Percentiles rank a stretch among this genome's conserved stretches.
Conservation (phyloP, 371 early-diverging fungal genomes). For the Mucor indicus region DNA sequence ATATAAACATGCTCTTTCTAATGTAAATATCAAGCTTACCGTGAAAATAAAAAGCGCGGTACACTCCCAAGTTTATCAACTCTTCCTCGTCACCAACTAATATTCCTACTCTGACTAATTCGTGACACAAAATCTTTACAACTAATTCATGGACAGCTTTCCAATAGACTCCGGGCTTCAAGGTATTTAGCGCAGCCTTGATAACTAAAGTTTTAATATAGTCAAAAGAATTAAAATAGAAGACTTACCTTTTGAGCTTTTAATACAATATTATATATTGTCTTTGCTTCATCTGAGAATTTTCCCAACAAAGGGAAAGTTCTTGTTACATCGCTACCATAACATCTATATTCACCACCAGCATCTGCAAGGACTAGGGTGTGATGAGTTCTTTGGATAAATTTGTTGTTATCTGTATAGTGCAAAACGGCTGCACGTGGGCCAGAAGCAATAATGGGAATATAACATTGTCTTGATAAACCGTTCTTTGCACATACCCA, state of each 20-base stretch:
- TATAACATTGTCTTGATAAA: constrained; percentile 36
- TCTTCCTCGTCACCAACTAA: constrained; percentile 62
- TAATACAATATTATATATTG: constrained; percentile 75
- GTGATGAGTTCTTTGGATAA: constrained; percentile 11
- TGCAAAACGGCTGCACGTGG: constrained; percentile 45
- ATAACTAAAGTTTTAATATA: neutral
- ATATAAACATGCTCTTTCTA: neutral
- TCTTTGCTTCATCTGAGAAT: constrained; percentile 65
- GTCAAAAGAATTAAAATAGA: neutral
- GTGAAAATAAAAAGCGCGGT: constrained; percentile 81
- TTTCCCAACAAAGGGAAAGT: constrained; percentile 77
- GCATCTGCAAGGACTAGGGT: constrained; percentile 75
- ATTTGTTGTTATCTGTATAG: constrained; percentile 40
- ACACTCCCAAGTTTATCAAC: constrained; percentile 58
- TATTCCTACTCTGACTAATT: constrained; percentile 69
- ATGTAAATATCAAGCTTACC: constrained; percentile 47
- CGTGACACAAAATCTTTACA: constrained; percentile 60
- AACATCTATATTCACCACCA: constrained; percentile 70
- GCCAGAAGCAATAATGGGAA: constrained; percentile 50
- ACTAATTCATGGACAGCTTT: constrained; percentile 84
- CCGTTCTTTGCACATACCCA: constrained; percentile 47
- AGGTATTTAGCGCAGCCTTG: constrained; percentile 44
- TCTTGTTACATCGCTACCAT: constrained; percentile 83
- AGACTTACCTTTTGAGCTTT: constrained; percentile 60
- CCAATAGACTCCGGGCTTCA: constrained; percentile 84